A percentile compares a stretch with the other conserved stretches of the same genome.
Conservation (phyloP, 345 rosid genomes). For the Trapa bicornis region DNA sequence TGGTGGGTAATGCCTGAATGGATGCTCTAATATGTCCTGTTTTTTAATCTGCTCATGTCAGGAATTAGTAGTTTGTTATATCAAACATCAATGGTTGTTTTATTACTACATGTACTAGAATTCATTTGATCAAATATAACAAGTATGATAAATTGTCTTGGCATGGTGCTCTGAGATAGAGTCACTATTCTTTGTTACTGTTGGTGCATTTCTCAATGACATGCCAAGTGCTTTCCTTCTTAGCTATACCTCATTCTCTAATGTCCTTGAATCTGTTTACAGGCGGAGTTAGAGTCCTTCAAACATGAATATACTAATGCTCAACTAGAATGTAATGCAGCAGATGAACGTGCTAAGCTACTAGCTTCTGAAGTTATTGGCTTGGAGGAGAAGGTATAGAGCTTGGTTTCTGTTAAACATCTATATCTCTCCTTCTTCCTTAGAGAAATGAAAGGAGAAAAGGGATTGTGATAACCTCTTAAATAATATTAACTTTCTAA, state of each 20-base stretch:
- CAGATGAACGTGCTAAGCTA: slow-evolving; percentile 85
- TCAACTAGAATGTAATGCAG: slow-evolving; percentile 74
- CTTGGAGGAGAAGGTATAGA: slow-evolving; percentile 91
- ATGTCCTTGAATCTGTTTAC: slow-evolving; percentile 13
- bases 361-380: slow-evolving; percentile 95
- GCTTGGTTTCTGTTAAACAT: not conserved
- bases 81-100: not conserved
- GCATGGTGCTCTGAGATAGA: too few relatives aligned
- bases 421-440: not conserved
- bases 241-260: slow-evolving; percentile 2
- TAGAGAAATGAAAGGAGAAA: not conserved
- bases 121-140: not conserved
- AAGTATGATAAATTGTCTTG: not conserved
- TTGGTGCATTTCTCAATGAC: not conserved
- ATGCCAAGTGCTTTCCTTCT: not conserved
- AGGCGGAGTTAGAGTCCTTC: slow-evolving; percentile 81
- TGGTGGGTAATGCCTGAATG: not conserved
- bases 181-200: not conserved
- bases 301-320: slow-evolving; percentile 62
- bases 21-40: not conserved
- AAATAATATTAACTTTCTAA: not conserved
- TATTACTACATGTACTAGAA: not conserved
- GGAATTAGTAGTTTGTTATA: not conserved
- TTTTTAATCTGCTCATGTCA: not conserved
- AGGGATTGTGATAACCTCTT: not conserved